These are phyloP conservation scores for Aspergillus cristatus DNA, from an alignment of 495 filamentous ascomycete species.

Conservation along the genomic window DNA sequence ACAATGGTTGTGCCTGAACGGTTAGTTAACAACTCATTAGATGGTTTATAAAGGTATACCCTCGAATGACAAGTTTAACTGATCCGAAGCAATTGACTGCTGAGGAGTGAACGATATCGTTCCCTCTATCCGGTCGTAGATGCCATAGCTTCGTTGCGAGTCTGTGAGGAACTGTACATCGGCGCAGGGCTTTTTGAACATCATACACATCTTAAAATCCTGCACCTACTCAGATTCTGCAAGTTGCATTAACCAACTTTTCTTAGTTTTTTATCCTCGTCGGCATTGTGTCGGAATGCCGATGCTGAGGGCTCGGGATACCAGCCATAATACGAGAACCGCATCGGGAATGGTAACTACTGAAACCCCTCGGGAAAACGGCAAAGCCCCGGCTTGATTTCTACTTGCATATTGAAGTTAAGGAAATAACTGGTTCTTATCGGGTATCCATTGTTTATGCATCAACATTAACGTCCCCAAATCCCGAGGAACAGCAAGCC, in stretches of 20 bases:
- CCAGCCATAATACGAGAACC: too few species aligned
- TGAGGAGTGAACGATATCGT: not conserved
- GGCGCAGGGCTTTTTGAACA: not conserved
- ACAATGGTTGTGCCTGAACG: conserved; percentile 1
- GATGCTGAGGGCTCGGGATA: too few species aligned
- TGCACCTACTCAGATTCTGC: not conserved
- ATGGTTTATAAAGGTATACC: not conserved
- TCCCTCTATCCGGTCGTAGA: conserved; percentile 3
- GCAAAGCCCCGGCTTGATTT: too few species aligned
- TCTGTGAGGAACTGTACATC: not conserved
- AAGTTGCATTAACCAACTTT: not conserved
- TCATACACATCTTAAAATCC: not conserved
- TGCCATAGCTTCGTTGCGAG: not conserved
- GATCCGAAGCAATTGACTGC: not conserved
- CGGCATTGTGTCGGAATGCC: too few species aligned
- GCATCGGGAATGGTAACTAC: too few species aligned
- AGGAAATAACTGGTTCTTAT: too few species aligned
- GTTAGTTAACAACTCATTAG: not conserved
- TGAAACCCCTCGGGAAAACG: too few species aligned
- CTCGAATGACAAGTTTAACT: conserved; percentile 2
- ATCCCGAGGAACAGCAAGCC: too few species aligned
- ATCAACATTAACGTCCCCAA: too few species aligned
- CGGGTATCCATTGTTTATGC: too few species aligned
- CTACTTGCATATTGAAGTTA: too few species aligned
- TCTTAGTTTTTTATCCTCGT: too few species aligned